These are phyloP conservation scores for Diaporthe citrichinensis DNA, from an alignment of 2,329 filamentous ascomycete species.

Conservation along the genomic window DNA sequence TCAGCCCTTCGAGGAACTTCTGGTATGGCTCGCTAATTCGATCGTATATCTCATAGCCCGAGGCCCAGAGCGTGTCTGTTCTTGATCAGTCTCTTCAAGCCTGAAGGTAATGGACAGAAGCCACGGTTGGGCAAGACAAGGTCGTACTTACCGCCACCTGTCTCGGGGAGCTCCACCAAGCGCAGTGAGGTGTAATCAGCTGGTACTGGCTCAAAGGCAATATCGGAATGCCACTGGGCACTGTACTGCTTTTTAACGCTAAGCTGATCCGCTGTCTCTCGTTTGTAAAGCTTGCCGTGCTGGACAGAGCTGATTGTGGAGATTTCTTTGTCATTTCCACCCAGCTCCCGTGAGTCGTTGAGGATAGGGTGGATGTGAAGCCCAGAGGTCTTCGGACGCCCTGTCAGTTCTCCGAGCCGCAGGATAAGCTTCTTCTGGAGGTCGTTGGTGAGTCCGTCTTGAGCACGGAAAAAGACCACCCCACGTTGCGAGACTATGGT, in stretches of 20 bases:
- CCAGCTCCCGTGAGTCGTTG: constrained; percentile 67
- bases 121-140: neutral
- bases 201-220: constrained; percentile 67
- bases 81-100: neutral
- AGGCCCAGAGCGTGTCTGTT: constrained; percentile 60
- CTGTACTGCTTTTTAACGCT: constrained; percentile 52
- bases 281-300: constrained; percentile 56
- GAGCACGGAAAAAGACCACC: constrained; percentile 75
- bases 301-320: constrained; percentile 71
- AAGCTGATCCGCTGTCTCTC: constrained; percentile 43
- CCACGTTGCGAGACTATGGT: constrained; percentile 71
- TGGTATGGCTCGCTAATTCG: constrained; percentile 62
- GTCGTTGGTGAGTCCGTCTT: constrained; percentile 69
- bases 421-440: constrained; percentile 73
- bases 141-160: constrained; percentile 50
- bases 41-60: constrained; percentile 64
- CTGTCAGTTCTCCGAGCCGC: constrained; percentile 70
- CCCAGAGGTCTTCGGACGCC: constrained; percentile 69
- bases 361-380: constrained; percentile 74
- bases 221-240: constrained; percentile 66
- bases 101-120: neutral
- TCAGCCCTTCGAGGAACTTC: constrained; percentile 61
- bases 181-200: constrained; percentile 68
- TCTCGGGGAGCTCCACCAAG: constrained; percentile 60
- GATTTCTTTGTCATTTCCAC: constrained; percentile 67